A percentile compares a stretch with the other conserved stretches of the same genome.
Conservation (phyloP, 169 alveolate genomes). For the Plasmodium gaboni region DNA sequence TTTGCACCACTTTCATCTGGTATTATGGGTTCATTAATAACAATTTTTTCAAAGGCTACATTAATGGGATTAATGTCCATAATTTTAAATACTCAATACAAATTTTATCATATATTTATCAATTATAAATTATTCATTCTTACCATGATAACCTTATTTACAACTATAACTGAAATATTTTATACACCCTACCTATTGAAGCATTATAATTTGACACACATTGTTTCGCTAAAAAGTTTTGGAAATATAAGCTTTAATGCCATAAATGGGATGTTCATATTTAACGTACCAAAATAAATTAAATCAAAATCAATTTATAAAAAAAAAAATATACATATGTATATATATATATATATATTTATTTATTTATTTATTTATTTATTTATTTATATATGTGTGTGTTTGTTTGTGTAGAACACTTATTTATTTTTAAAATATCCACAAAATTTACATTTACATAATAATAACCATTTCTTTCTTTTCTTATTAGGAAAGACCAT, state of each 20-base stretch:
- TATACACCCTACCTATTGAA: conserved; percentile 33
- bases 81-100: conserved; percentile 10
- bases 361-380: neutral
- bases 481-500: conserved; percentile 28
- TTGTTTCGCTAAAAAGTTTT: conserved; percentile 34
- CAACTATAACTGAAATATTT: conserved; percentile 11
- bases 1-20: conserved; percentile 44
- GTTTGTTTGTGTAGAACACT: neutral
- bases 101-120: conserved; percentile 5
- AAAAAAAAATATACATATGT: neutral
- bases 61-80: conserved; percentile 38
- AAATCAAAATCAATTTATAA: no score
- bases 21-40: conserved; percentile 27
- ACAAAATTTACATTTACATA: neutral
- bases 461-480: neutral
- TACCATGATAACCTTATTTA: neutral
- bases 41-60: conserved; percentile 38
- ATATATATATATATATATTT: neutral
- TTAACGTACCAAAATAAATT: conserved; percentile 12
- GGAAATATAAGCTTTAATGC: conserved; percentile 41
- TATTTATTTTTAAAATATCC: neutral
- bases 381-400: neutral
- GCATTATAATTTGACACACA: conserved; percentile 22
- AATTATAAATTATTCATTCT: conserved; percentile 24
- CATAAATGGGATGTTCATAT: conserved; percentile 29